These are phyloP conservation scores for Passalora sequoiae DNA, from an alignment of 2,329 filamentous ascomycete genomes.

Conservation along the genomic window DNA sequence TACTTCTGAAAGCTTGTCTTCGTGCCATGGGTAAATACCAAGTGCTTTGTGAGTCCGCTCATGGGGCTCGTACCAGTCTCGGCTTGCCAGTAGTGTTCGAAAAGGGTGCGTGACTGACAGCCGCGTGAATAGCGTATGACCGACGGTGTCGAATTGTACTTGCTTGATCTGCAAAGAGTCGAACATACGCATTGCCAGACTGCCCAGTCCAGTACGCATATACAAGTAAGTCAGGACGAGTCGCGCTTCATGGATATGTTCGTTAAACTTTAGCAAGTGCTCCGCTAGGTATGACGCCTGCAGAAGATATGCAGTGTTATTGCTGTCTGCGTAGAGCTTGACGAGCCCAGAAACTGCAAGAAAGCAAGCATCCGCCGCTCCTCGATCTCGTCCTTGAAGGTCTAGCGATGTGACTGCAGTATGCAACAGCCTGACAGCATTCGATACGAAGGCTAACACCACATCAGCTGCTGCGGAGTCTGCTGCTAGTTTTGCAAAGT, in stretches of 20 bases:
- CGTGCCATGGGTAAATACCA: slow-evolving; percentile 29
- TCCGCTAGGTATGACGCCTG: slow-evolving; percentile 31
- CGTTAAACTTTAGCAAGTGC: slow-evolving; percentile 23
- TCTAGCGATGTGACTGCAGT: slow-evolving; percentile 15
- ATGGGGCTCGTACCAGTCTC: slow-evolving; percentile 26
- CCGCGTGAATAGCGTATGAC: slow-evolving; percentile 32
- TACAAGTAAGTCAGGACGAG: slow-evolving; percentile 34
- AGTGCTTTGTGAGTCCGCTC: slow-evolving; percentile 28
- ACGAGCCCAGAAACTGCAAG: slow-evolving; percentile 32
- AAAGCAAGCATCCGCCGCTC: slow-evolving; percentile 30
- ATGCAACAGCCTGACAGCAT: slow-evolving; percentile 26
- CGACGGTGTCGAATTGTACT: slow-evolving; percentile 35
- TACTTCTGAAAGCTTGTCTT: slow-evolving; percentile 31
- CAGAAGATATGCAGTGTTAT: slow-evolving; percentile 23
- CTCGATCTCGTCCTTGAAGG: slow-evolving; percentile 16
- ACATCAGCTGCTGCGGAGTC: slow-evolving; percentile 10
- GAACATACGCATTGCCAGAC: slow-evolving; percentile 29
- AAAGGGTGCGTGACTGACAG: slow-evolving; percentile 31
- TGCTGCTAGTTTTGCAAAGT: slow-evolving; percentile 20
- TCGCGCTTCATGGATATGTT: slow-evolving; percentile 32
- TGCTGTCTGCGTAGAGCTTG: slow-evolving; percentile 21
- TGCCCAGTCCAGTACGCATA: slow-evolving; percentile 32
- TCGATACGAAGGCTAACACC: slow-evolving; percentile 23
- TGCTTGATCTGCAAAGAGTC: slow-evolving; percentile 34
- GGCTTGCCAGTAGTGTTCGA: slow-evolving; percentile 17